phyloP scores from a whole-genome alignment of 108 stramenopile species.

The Pseudonitzschia multistriata region DNA sequence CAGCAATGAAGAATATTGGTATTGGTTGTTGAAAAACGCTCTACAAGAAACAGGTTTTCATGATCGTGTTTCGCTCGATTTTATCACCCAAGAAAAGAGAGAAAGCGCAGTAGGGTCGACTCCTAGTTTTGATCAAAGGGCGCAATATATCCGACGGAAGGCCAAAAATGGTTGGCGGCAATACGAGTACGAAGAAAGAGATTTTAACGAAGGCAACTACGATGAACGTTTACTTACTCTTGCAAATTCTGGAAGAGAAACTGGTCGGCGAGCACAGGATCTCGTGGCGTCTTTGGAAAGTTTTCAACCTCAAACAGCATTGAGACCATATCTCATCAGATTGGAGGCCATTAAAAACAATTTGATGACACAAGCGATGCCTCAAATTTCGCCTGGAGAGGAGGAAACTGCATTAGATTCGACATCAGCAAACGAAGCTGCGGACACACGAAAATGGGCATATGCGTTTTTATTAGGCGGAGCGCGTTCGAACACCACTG shows the following conservation, averaged over 20 bases:
- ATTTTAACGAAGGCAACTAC: not conserved
- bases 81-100: conserved; percentile 1
- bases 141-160: conserved; percentile 4
- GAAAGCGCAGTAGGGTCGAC: not conserved
- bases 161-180: conserved; percentile 11
- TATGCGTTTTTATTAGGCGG: conserved; percentile 48
- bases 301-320: conserved; percentile 2
- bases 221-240: no score
- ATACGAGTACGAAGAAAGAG: conserved; percentile 6
- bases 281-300: not conserved
- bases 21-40: conserved; percentile 8
- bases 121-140: conserved; percentile 4
- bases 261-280: not conserved
- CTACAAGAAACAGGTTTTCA: not conserved
- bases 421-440: not conserved
- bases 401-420: not conserved
- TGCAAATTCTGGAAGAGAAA: not conserved
- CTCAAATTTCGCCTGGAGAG: not conserved
- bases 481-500: conserved; percentile 3
- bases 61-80: not conserved
- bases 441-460: conserved; percentile 25
- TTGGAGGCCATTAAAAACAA: not conserved
- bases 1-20: conserved; percentile 3
- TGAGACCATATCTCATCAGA: not conserved
- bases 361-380: not conserved